phyloP scores from a whole-genome alignment of 2,329 filamentous ascomycete species.

The Paecilomyces dactylethromorphus region DNA sequence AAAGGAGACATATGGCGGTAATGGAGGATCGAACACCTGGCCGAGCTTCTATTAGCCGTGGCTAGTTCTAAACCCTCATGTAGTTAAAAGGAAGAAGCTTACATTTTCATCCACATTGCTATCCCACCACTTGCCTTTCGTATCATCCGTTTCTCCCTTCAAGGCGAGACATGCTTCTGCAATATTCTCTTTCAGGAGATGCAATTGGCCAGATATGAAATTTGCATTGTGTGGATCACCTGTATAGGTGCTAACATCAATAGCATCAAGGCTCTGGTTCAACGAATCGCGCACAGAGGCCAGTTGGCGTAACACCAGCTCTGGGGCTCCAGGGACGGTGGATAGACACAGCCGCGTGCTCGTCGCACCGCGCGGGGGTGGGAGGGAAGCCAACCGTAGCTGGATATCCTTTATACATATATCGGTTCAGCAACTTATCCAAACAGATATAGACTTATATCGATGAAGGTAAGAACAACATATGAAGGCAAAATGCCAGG shows the following conservation, averaged over 20 bases:
- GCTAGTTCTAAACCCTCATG: slow-evolving; percentile 7
- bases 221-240: slow-evolving; percentile 55
- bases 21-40: slow-evolving; percentile 53
- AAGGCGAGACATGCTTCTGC: slow-evolving; percentile 53
- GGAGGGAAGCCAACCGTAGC: slow-evolving; percentile 57
- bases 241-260: slow-evolving; percentile 69
- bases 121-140: slow-evolving; percentile 51
- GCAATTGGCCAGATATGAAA: slow-evolving; percentile 54
- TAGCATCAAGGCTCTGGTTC: slow-evolving; percentile 74
- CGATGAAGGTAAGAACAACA: neutral
- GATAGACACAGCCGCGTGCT: slow-evolving; percentile 49
- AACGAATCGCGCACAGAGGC: slow-evolving; percentile 68
- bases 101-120: slow-evolving; percentile 52
- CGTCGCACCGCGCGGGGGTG: slow-evolving; percentile 45
- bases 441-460: neutral
- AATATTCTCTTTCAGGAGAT: slow-evolving; percentile 55
- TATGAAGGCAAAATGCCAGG: neutral
- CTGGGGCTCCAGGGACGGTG: slow-evolving; percentile 47
- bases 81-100: slow-evolving; percentile 20
- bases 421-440: neutral
- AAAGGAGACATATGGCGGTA: slow-evolving; percentile 66
- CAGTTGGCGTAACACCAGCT: slow-evolving; percentile 62
- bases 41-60: slow-evolving; percentile 1
- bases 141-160: slow-evolving; percentile 47
- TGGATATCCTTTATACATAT: slow-evolving; percentile 56